Evolutionary conservation across 2,329 filamentous ascomycete species (phyloP).

Genomic region (Clarireedia hainanense): DNA sequence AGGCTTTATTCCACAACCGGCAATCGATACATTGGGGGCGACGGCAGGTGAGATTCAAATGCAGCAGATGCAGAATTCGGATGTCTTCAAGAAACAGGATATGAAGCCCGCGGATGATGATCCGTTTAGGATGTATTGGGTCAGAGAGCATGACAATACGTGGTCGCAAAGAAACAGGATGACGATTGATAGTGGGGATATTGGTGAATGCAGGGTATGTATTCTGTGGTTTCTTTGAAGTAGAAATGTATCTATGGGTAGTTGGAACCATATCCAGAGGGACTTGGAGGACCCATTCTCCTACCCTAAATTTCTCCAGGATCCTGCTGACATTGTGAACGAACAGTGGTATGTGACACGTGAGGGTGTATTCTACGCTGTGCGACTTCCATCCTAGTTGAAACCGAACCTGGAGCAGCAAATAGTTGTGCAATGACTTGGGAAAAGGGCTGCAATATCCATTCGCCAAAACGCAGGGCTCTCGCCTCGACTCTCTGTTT

Average conservation of each 20-base stretch:
- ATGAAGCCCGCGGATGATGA: constrained; percentile 56
- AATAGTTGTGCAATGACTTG: no score
- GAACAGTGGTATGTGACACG: constrained; percentile 50
- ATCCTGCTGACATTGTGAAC: not conserved
- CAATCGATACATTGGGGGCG: constrained; percentile 13
- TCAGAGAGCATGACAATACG: constrained; percentile 51
- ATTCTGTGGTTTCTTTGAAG: not conserved
- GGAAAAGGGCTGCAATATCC: no score
- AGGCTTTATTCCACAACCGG: constrained; percentile 15
- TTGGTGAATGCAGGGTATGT: constrained; percentile 37
- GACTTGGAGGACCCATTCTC: not conserved
- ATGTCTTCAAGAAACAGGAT: constrained; percentile 38
- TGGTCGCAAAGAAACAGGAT: constrained; percentile 52
- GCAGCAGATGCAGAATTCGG: constrained; percentile 19
- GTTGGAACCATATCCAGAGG: not conserved
- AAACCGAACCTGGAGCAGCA: no score
- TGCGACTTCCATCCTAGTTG: constrained; percentile 37
- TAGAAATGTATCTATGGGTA: not conserved
- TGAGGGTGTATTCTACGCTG: constrained; percentile 53
- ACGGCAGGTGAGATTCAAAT: constrained; percentile 19
- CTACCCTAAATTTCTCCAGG: no score
- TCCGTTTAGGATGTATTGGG: constrained; percentile 52
- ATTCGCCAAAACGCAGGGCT: no score
- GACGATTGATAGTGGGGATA: constrained; percentile 49
- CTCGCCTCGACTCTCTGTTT: no score